Conservation (phyloP, 108 stramenopile species). For the Stephanodiscus minutulus region DNA sequence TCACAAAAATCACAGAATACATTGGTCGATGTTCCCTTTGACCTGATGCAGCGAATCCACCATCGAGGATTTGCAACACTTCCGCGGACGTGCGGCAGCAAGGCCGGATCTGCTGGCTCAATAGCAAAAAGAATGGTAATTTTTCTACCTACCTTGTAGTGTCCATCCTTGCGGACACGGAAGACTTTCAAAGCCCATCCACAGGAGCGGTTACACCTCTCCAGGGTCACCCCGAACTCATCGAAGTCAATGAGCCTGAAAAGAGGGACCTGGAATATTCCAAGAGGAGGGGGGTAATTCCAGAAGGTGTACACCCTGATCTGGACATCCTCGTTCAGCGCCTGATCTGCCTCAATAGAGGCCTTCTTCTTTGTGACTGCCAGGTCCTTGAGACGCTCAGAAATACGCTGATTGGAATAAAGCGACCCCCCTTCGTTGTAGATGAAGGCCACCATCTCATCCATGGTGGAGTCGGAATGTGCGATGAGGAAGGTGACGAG, state of each 20-base stretch:
- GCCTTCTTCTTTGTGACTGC: neutral
- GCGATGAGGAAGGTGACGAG: too few species aligned
- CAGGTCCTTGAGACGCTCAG: too few species aligned
- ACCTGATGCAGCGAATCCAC: neutral
- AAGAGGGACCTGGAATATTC: constrained; percentile 1
- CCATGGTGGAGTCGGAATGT: too few species aligned
- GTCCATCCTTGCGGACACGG: constrained; percentile 19
- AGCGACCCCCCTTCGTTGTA: too few species aligned
- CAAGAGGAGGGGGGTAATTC: constrained; percentile 14
- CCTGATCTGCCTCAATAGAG: constrained; percentile 27
- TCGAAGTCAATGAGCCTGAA: constrained; percentile 18
- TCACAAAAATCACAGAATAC: constrained; percentile 13
- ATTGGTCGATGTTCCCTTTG: constrained; percentile 5
- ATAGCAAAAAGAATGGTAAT: neutral
- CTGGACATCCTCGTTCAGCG: neutral
- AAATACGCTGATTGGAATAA: too few species aligned
- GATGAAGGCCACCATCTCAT: too few species aligned
- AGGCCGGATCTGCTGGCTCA: too few species aligned
- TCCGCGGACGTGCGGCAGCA: neutral
- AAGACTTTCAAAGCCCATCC: neutral
- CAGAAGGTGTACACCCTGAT: neutral
- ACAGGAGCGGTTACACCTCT: too few species aligned
- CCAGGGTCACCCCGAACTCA: constrained; percentile 20
- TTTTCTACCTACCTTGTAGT: constrained; percentile 7
- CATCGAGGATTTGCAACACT: constrained; percentile 8